Base-by-base conservation (phyloP, 768 basidiomycete species). In the Mycena vulgaris region DNA sequence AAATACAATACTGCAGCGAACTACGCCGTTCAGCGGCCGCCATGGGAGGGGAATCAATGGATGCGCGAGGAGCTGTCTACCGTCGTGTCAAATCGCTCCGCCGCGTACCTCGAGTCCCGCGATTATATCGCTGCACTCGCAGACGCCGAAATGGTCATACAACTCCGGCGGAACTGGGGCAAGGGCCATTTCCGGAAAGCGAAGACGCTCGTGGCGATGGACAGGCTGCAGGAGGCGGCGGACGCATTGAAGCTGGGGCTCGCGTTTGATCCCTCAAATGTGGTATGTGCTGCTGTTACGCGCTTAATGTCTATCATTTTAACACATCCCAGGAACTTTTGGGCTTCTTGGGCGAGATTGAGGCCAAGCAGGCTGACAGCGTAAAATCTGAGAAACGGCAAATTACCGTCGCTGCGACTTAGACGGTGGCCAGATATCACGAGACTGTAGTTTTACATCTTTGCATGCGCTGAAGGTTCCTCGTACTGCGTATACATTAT, bases 181-280 rank as follows among this genome's bases (percentile, higher is more conserved):
- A 99, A 99, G 78, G 98, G 96, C 0, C 95, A 98, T 80, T 98
- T 98, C 86, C 88, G 98, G 67, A 96, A 94, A 78, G 94, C 95
- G 2, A 95, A 95, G 78, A 95, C 97, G 0, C 83, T 99, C 48
- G 83, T 94, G 2, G 95, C 89, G 25, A 84, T 99, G 57, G 87
- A 86, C 4, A 82, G 85, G 51, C 80, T 89, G 63, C 82, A 90
- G 48, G 96, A 97, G 48, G 96, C 96, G 11, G 88, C 89, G 72
- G 93, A 95, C 52, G 91, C 96, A 2, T 82, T 97, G 68, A 86
- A 89, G 72, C 86, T 96, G 9, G 98, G 97, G 2, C 79, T 99
- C 66, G 90, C 93, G 66, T 97, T 93, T 75, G 97, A 99, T 74
- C 88, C 87, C 37, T 79, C 78, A 19, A 88, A 88, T 68, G 73